Base-by-base conservation (phyloP, 805 yeast genomes). In the Saccharomycopsis sp. region DNA sequence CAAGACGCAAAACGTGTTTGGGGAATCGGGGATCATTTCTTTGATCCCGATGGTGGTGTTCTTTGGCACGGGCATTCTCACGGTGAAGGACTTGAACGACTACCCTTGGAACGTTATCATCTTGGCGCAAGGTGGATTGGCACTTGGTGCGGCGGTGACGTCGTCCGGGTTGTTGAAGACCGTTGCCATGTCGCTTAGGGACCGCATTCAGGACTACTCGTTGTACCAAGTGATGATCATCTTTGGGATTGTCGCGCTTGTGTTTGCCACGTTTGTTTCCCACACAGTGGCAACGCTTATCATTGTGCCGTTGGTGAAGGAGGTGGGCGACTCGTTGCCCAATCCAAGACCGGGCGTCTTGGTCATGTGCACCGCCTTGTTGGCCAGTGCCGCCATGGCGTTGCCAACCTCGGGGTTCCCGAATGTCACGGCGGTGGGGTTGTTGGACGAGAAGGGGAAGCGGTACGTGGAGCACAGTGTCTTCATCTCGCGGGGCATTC, bases 351-450 rank as follows among this genome's bases (percentile, higher is more conserved):
- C 97, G 27, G 69, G 85, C 48, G 56, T 88, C 34, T 64, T 89
- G 51, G 81, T 89, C 34, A 71, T 75, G 77, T 67, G 67, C 10
- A 65, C 73, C 40, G 77, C 78, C 2, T 59, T 75, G 48, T 64
- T 89, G 46, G 85, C 96, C 53, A 87, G 96, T 0, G 80, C 83
- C 29, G 98, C 97, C 2, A 92, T 92, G 97, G 98, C 95, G 1
- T 65, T 89, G 40, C 97, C 97, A 25, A 92, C 97, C 0, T 83
- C 95, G 2, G 98, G 98, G 0, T 89, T 89, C 68, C 98, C 98
- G 3, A 92, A 92, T 53, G 96, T 92, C 27, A 88, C 97, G 0
- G 98, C 97, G 0, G 86, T 92, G 46, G 87, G 96, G 44, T 75
- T 87, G 76, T 77, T 88, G 4, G 95, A 89, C 58, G 96, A 85